Conservation (phyloP, 192 early-diverging fungal genomes). For the Podila epicladia region DNA sequence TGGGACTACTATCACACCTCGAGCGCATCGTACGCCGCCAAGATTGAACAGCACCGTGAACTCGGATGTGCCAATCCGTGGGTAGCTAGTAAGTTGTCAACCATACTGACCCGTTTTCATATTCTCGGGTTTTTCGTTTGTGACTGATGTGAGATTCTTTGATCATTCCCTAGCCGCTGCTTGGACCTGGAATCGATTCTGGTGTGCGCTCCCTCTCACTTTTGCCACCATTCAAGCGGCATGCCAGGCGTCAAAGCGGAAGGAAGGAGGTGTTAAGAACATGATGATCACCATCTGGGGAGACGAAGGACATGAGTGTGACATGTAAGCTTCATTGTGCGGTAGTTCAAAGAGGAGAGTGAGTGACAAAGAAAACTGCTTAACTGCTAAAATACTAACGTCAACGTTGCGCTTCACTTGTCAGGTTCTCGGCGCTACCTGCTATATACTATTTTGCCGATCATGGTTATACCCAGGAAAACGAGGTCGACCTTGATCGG, state of each 20-base stretch:
- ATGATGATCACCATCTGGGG: conserved; percentile 91
- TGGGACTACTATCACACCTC: conserved; percentile 91
- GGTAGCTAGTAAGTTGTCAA: conserved; percentile 72
- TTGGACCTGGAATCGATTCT: conserved; percentile 90
- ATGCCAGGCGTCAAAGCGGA: conserved; percentile 71
- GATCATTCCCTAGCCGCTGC: conserved; percentile 48
- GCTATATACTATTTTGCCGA: conserved; percentile 81
- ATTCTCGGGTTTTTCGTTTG: too few relatives aligned
- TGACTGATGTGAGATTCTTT: conserved; percentile 1
- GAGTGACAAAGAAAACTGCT: too few relatives aligned
- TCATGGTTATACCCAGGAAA: conserved; percentile 72
- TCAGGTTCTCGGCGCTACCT: conserved; percentile 77
- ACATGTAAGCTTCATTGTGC: conserved; percentile 57
- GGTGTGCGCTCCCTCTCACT: conserved; percentile 83
- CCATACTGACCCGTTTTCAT: neutral
- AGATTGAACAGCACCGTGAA: conserved; percentile 86
- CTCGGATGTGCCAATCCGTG: conserved; percentile 82
- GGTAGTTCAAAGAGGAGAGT: too few relatives aligned
- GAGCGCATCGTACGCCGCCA: conserved; percentile 74
- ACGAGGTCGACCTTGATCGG: conserved; percentile 66
- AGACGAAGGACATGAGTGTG: conserved; percentile 93
- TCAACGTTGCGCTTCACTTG: too few relatives aligned
- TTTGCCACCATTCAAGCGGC: conserved; percentile 81
- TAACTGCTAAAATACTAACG: too few relatives aligned
- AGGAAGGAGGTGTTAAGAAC: conserved; percentile 66